Evolutionary conservation across 129 eudicot genomes (phyloP).

Genomic region (Centrapalus pauciflorus): DNA sequence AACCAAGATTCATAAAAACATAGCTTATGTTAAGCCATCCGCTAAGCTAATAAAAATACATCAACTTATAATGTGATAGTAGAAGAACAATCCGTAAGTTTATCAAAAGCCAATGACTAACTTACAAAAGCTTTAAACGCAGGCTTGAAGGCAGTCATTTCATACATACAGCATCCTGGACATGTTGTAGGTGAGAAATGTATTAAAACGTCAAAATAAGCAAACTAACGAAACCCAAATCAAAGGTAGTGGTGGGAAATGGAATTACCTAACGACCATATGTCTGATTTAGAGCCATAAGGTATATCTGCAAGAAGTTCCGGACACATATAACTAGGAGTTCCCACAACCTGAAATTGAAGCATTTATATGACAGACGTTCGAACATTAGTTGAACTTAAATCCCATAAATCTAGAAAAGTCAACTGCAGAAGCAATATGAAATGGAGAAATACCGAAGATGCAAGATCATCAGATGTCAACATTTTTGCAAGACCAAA

Average conservation of each 20-base stretch:
- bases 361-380: neutral
- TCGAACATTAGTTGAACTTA: constrained; percentile 2
- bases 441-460: constrained; percentile 83
- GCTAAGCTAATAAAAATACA: neutral
- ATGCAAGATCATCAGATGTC: constrained; percentile 90
- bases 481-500: constrained; percentile 97
- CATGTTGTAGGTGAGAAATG: constrained; percentile 3
- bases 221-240: neutral
- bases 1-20: neutral
- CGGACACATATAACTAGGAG: constrained; percentile 99
- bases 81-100: neutral
- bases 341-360: constrained; percentile 77
- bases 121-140: constrained; percentile 99
- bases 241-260: neutral
- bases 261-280: constrained; percentile 89
- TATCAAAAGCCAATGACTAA: neutral
- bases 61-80: neutral
- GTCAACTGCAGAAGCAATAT: neutral
- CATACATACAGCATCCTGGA: constrained; percentile 95
- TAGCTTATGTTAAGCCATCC: neutral
- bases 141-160: constrained; percentile 88
- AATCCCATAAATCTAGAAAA: neutral
- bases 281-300: constrained; percentile 95
- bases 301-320: constrained; percentile 99
- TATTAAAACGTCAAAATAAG: neutral